A percentile compares a stretch with the other conserved stretches of the same genome.
Conservation (phyloP, 2,329 filamentous ascomycete genomes). For the Curvularia sp. region DNA sequence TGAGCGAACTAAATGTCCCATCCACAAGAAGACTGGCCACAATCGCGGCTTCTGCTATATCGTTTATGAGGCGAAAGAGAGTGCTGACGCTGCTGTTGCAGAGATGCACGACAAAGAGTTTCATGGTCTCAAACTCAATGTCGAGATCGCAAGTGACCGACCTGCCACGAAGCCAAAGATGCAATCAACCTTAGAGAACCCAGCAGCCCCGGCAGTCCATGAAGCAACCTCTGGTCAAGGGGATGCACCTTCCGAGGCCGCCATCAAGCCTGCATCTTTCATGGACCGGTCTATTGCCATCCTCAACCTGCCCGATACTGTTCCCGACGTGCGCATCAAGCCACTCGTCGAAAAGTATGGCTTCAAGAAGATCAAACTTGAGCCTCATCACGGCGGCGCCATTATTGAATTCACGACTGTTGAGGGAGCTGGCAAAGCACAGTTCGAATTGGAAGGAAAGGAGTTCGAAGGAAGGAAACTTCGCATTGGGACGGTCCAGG, state of each 20-base stretch:
- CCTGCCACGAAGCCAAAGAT: constrained; percentile 56
- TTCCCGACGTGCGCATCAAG: constrained; percentile 85
- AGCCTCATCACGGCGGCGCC: constrained; percentile 83
- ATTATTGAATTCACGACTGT: constrained; percentile 81
- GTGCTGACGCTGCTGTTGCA: constrained; percentile 67
- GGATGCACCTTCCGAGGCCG: constrained; percentile 37
- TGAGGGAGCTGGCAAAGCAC: constrained; percentile 74
- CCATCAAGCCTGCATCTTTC: constrained; percentile 32
- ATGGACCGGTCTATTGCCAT: constrained; percentile 76
- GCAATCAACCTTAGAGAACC: constrained; percentile 58
- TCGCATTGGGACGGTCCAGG: constrained; percentile 59
- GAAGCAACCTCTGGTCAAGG: constrained; percentile 27
- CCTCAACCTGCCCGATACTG: constrained; percentile 87
- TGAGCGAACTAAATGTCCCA: constrained; percentile 74
- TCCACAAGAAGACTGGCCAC: constrained; percentile 67
- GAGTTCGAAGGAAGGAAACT: constrained; percentile 52
- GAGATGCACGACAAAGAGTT: constrained; percentile 75
- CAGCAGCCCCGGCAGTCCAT: constrained; percentile 51
- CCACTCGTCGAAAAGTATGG: constrained; percentile 75
- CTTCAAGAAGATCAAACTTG: constrained; percentile 77
- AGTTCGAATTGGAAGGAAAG: constrained; percentile 54
- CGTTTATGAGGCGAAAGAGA: constrained; percentile 73
- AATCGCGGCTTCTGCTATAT: constrained; percentile 83
- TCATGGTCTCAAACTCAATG: constrained; percentile 70
- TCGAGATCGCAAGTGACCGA: constrained; percentile 58